Percentiles rank a stretch among this genome's conserved stretches.
Conservation (phyloP, 2,329 filamentous ascomycete genomes). For the Penicillium sp. region DNA sequence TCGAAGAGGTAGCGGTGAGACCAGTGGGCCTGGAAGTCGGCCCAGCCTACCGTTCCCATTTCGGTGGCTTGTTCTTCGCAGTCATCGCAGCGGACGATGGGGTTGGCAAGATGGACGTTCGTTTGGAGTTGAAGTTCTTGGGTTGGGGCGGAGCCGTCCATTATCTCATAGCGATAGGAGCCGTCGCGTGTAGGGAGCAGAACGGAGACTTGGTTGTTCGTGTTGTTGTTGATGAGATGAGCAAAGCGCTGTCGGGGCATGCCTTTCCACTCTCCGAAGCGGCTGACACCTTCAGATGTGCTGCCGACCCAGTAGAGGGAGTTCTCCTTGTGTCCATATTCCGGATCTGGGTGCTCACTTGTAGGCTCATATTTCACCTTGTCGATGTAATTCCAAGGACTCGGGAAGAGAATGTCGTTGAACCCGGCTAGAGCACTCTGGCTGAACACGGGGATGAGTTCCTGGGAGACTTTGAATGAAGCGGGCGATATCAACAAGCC, state of each 20-base stretch:
- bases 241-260: slow-evolving; percentile 71
- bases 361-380: slow-evolving; percentile 57
- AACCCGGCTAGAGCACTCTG: slow-evolving; percentile 71
- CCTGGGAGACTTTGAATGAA: slow-evolving; percentile 61
- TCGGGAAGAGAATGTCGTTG: slow-evolving; percentile 74
- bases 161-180: slow-evolving; percentile 58
- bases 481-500: slow-evolving; percentile 70
- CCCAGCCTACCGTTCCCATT: slow-evolving; percentile 48
- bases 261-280: slow-evolving; percentile 61
- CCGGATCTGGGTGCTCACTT: slow-evolving; percentile 52
- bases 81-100: slow-evolving; percentile 59
- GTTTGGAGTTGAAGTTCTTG: slow-evolving; percentile 56
- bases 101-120: slow-evolving; percentile 62
- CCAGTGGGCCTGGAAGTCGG: slow-evolving; percentile 61
- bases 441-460: slow-evolving; percentile 74
- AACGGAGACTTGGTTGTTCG: slow-evolving; percentile 52
- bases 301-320: slow-evolving; percentile 74
- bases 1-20: slow-evolving; percentile 71
- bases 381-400: slow-evolving; percentile 62
- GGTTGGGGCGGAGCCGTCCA: slow-evolving; percentile 40
- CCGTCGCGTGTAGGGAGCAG: slow-evolving; percentile 53
- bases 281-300: slow-evolving; percentile 58
- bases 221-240: slow-evolving; percentile 66
- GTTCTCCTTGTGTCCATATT: slow-evolving; percentile 64
- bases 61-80: slow-evolving; percentile 57